Evolutionary conservation across 352 stramenopile genomes (phyloP), one percentile per base, ranked within the genome.

Genomic region (Phytophthora cryptogea): DNA sequence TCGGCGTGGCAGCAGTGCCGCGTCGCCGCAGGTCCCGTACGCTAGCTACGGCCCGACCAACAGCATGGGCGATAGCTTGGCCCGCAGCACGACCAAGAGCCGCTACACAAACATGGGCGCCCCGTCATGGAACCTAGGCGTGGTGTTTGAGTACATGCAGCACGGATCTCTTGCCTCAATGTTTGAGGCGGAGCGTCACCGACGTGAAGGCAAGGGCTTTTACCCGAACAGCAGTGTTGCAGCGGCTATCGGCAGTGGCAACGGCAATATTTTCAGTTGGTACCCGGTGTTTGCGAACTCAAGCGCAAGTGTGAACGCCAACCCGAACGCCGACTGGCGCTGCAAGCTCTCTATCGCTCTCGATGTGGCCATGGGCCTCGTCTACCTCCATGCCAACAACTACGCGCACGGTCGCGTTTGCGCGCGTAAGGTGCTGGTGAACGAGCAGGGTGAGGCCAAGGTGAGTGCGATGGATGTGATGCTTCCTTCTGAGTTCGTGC

Each of bases 111-210:
- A 56, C 42, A 67, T 73, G 59, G 66, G 65, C 5, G 52, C 74
- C 0, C 70, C 68, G 7, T 65, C 75, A 6, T 92, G 82, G 82
- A 78, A 84, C 35, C 66, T 92, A 13, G 82, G 76, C 6, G 82
- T 80, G 2, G 78, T 92, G 36, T 89, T 92, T 33, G 82, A 92
- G 74, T 89, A 78, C 63, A 92, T 92, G 82, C 68, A 83, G 23
- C 54, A 74, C 48, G 82, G 82, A 8, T 88, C 82, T 40, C 68
- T 92, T 4, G 72, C 79, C 3, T 31, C 66, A 2, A 75, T 90
- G 65, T 92, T 89, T 47, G 68, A 81, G 48, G 28, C 71, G 0
- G 80, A 92, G 42, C 76, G 78, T 8, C 72, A 71, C 14, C 79
- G 70, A 32, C 78, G 82, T 13, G 80, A 89, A 63, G 78, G 82